Evolutionary conservation across 345 rosid species (phyloP).

Genomic region (Eucalyptus pauciflora): DNA sequence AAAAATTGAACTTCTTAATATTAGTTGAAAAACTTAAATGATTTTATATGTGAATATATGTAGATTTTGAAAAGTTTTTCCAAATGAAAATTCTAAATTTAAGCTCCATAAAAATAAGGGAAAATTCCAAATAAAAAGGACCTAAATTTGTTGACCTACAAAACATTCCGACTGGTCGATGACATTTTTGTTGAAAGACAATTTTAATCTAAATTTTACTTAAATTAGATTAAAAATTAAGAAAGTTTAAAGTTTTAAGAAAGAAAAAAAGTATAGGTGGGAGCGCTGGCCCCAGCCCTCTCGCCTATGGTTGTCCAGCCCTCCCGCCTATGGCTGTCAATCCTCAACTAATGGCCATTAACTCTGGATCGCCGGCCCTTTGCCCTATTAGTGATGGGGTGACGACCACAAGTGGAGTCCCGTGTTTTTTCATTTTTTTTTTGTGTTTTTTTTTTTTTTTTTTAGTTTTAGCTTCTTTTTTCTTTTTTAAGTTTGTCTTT

Average conservation of each 20-base stretch:
- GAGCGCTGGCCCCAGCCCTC: rapidly evolving
- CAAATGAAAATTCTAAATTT: not conserved
- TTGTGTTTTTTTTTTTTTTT: too few species aligned
- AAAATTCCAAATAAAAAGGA: too few species aligned
- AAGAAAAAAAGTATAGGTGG: too few species aligned
- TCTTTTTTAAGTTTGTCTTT: too few species aligned
- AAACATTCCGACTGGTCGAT: rapidly evolving
- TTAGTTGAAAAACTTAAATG: not conserved
- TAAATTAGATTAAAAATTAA: too few species aligned
- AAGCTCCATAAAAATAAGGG: not conserved
- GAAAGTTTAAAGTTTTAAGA: too few species aligned
- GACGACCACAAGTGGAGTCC: rapidly evolving
- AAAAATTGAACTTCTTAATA: not conserved
- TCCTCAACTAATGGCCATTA: too few species aligned
- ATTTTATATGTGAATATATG: not conserved
- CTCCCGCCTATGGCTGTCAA: too few species aligned
- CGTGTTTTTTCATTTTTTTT: rapidly evolving
- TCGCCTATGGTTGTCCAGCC: rapidly evolving
- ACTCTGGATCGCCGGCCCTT: rapidly evolving
- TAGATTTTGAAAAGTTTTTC: not conserved
- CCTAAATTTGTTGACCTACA: rapidly evolving
- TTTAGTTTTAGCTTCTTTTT: not conserved
- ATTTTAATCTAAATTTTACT: too few species aligned
- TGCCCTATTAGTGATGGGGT: rapidly evolving
- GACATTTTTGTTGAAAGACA: too few species aligned